These are phyloP conservation scores for Podospora australis DNA, from an alignment of 495 filamentous ascomycete genomes.

Conservation along the genomic window DNA sequence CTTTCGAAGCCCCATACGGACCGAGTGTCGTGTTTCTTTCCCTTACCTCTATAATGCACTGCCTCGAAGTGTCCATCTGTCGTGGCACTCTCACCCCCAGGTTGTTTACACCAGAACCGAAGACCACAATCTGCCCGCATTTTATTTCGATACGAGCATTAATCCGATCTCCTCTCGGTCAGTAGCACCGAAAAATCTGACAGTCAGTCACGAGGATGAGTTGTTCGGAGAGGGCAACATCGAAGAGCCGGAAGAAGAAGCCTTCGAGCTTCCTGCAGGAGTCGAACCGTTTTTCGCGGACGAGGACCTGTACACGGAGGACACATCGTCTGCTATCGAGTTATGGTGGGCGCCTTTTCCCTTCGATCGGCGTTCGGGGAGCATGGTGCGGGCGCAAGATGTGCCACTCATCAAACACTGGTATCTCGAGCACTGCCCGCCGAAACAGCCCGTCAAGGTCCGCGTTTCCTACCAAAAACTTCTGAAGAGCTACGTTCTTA, in stretches of 20 bases:
- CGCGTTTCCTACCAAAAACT: conserved; percentile 99
- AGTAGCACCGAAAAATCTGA: conserved; percentile 91
- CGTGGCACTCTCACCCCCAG: conserved; percentile 92
- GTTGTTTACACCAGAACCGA: conserved; percentile 85
- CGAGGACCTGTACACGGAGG: conserved; percentile 81
- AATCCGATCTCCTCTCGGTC: conserved; percentile 95
- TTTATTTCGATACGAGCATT: conserved; percentile 96
- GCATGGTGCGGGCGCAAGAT: conserved; percentile 94
- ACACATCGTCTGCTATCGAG: conserved; percentile 87
- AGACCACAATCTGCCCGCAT: conserved; percentile 84
- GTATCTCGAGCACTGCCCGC: conserved; percentile 93
- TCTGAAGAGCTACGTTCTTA: conserved; percentile 92
- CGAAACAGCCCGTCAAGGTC: conserved; percentile 88
- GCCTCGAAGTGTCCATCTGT: conserved; percentile 85
- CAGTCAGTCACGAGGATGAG: conserved; percentile 88
- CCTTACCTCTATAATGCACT: conserved; percentile 96
- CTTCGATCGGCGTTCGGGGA: conserved; percentile 94
- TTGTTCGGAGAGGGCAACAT: conserved; percentile 81
- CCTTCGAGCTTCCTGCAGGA: conserved; percentile 74
- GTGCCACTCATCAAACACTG: conserved; percentile 97
- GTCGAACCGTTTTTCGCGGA: conserved; percentile 85
- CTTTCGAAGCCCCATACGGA: conserved; percentile 91
- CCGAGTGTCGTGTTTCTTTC: conserved; percentile 91
- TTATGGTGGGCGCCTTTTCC: conserved; percentile 99
- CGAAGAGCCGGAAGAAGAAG: conserved; percentile 69